A percentile compares a stretch with the other conserved stretches of the same genome.
Evolutionary conservation across 2,329 filamentous ascomycete genomes (phyloP).

Genomic region (Fusarium palustre): DNA sequence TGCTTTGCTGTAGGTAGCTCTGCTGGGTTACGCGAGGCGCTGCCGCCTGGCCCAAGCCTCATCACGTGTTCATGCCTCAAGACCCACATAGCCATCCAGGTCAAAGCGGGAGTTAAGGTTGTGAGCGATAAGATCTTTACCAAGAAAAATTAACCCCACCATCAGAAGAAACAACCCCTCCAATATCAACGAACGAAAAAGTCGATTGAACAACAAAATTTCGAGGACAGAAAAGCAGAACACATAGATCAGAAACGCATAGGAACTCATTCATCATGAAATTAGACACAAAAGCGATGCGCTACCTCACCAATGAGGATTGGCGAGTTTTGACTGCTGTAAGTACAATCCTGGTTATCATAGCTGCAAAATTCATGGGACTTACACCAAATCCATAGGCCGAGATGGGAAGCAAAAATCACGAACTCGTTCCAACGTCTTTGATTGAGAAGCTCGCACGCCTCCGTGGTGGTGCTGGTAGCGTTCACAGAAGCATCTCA

Average conservation of each 20-base stretch:
- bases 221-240: neutral
- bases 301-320: conserved; percentile 91
- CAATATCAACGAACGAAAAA: conserved; percentile 15
- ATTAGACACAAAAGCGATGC: conserved; percentile 92
- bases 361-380: conserved; percentile 47
- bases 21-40: conserved; percentile 59
- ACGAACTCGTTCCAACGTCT: conserved; percentile 93
- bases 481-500: conserved; percentile 88
- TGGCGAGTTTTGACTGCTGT: conserved; percentile 95
- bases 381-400: conserved; percentile 68
- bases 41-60: conserved; percentile 55
- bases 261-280: conserved; percentile 73
- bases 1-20: conserved; percentile 51
- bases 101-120: conserved; percentile 6
- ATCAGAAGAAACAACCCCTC: conserved; percentile 43
- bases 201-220: neutral
- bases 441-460: conserved; percentile 87
- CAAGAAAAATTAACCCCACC: conserved; percentile 48
- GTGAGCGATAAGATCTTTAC: conserved; percentile 49
- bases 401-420: conserved; percentile 93
- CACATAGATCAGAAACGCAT: neutral
- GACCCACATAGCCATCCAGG: conserved; percentile 15
- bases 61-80: conserved; percentile 47
- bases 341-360: conserved; percentile 55
- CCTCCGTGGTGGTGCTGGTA: conserved; percentile 79